These are phyloP conservation scores for Fusarium sterilihyphosum DNA, from an alignment of 2,329 filamentous ascomycete genomes.

Conservation along the genomic window DNA sequence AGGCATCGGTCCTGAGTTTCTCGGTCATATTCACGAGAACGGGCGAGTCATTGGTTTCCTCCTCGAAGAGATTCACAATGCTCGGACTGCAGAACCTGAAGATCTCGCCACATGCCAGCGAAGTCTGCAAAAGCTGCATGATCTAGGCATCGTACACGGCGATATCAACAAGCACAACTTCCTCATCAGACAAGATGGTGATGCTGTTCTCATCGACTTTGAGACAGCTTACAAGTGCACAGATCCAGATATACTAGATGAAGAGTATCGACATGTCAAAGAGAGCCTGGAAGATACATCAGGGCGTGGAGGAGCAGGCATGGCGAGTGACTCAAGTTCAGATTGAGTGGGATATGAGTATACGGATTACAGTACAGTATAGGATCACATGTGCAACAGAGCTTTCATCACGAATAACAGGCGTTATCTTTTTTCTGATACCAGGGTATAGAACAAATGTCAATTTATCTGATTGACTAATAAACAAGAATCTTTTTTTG, in stretches of 20 bases:
- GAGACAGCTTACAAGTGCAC: constrained; percentile 45
- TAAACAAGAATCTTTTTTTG: constrained; percentile 3
- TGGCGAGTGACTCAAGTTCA: constrained; percentile 42
- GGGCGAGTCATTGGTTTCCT: constrained; percentile 46
- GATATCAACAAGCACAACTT: constrained; percentile 51
- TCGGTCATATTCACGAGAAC: constrained; percentile 46
- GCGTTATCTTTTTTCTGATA: constrained; percentile 17
- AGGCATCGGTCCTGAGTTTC: constrained; percentile 44
- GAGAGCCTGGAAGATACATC: constrained; percentile 39
- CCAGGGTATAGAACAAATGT: constrained; percentile 19
- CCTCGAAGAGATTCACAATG: constrained; percentile 38
- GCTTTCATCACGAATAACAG: constrained; percentile 10
- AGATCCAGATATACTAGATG: constrained; percentile 34
- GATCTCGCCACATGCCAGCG: constrained; percentile 45
- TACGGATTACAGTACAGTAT: constrained; percentile 7
- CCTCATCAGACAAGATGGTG: constrained; percentile 40
- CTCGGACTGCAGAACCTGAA: constrained; percentile 40
- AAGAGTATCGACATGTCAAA: constrained; percentile 37
- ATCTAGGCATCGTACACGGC: constrained; percentile 47
- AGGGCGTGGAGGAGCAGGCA: constrained; percentile 39
- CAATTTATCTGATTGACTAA: constrained; percentile 10
- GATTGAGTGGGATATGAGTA: constrained; percentile 20
- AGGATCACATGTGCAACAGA: neutral
- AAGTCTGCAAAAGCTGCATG: constrained; percentile 42
- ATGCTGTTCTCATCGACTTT: constrained; percentile 47